Base-by-base conservation (phyloP, 2,329 filamentous ascomycete genomes). In the Fusarium setosum region DNA sequence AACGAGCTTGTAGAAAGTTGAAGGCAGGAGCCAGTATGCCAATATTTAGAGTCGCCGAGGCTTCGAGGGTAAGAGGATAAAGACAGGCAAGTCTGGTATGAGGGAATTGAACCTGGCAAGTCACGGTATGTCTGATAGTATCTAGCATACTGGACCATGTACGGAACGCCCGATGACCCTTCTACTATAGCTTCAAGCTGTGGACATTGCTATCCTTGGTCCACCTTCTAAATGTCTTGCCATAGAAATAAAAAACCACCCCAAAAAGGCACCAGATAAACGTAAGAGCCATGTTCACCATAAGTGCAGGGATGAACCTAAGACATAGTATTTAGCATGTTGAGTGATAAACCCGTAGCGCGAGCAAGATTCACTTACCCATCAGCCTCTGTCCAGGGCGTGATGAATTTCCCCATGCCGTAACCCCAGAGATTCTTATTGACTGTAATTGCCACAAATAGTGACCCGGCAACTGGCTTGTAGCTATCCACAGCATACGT, bases 401-500 rank as follows among this genome's bases (percentile, higher is more conserved):
- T 61, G 31, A 61, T 58, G 15, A 61, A 61, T 10, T 41, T 40
- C 3, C 58, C 58, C 58, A 61, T 61, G 1, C 58, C 58, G 13
- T 61, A 61, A 3, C 58, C 58, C 58, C 54, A 61, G 12, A 61
- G 48, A 23, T 61, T 61, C 53, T 61, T 61, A 7, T 61, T 61
- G 6, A 61, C 58, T 26, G 58, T 58, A 18, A 61, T 57, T 20
- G 58, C 58, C 13, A 61, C 58, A 17, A 61, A 61, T n/a, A 61
- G 29, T n/a, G 44, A 47, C n/a, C 44, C 44, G 21, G 44, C 26
- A 31, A 54, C 48, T 56, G 17, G 69, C 75, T 90, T 90, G 74
- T 90, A 90, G 56, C 82, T 84, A 72, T 90, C 88, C 15, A 90
- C 83, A 0, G 86, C 85, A 68, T 90, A 90, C 4, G 79, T 87